Base-by-base conservation (phyloP, 2,329 filamentous ascomycete species). In the Knufia petricola region DNA sequence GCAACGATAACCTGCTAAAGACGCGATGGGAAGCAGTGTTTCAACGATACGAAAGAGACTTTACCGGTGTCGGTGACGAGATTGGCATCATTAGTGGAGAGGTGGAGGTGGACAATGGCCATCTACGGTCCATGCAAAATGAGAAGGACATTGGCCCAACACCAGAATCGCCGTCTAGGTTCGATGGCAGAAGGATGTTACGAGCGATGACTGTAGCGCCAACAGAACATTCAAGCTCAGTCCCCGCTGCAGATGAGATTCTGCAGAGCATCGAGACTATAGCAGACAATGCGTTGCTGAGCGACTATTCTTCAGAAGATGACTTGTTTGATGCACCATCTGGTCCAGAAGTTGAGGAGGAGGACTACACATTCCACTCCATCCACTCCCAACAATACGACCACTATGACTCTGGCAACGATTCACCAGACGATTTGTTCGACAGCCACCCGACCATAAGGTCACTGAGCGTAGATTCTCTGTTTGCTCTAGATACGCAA, bases 61-160 rank as follows among this genome's bases (percentile, higher is more conserved):
- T 95, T 60, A 80, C 81, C 1, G 84, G 82, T 3, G 75, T 90
- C 44, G 88, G 84, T 47, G 90, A 96, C 64, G 88, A 95, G 67
- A 88, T 96, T 59, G 87, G 96, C 64, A 72, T 95, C 49, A 72
- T 74, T 43, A 90, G 85, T 0, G 88, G 87, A 47, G 73, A 85
- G 50, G 81, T 96, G 40, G 75, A 94, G n/a, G 81, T 95, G 49
- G 77, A 96, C 65, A 92, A 95, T 71, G 90, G 92, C 0, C 92
- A 96, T 67, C 64, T 95, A 46, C 64, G 76, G 44, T 64, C 77
- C 60, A 79, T 87, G 74, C 60, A 69, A 61, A 64, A 77, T 66
- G 73, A 82, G 62, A 66, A 75, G 55, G 70, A 77, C 67, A 61
- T 65, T 34, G 71, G 73, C 48, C 38, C 17, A 3, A 26, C 32